These are phyloP conservation scores for Leavenworthia alabamica DNA, from an alignment of 345 rosid species.

Conservation along the genomic window DNA sequence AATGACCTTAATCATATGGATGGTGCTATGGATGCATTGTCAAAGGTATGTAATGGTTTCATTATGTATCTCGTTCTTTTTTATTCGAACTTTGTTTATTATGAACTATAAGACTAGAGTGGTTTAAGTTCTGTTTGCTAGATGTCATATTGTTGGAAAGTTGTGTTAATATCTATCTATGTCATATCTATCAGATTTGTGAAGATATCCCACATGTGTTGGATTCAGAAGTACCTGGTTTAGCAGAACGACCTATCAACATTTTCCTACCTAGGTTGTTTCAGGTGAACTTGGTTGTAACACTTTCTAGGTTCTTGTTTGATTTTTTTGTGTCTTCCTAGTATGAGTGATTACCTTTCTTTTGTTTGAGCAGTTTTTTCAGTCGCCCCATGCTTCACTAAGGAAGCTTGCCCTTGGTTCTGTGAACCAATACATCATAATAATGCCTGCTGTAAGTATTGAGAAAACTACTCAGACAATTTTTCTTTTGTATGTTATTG, in stretches of 20 bases:
- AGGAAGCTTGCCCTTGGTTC: constrained; percentile 84
- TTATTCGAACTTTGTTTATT: neutral
- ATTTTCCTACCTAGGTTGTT: constrained; percentile 69
- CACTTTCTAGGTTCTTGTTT: constrained; percentile 11
- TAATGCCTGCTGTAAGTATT: constrained; percentile 93
- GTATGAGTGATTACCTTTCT: constrained; percentile 4
- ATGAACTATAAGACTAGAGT: no score
- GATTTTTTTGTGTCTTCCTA: constrained; percentile 4
- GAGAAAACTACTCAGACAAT: no score
- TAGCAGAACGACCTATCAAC: constrained; percentile 80
- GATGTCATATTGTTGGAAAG: no score
- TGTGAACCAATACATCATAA: constrained; percentile 76
- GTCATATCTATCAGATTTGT: constrained; percentile 52
- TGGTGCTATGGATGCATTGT: constrained; percentile 97
- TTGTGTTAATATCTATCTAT: neutral
- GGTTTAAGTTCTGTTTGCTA: no score
- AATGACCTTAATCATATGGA: constrained; percentile 86
- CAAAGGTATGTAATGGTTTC: constrained; percentile 52
- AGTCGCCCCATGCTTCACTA: constrained; percentile 73
- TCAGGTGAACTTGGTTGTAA: constrained; percentile 44
- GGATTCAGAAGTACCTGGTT: constrained; percentile 83
- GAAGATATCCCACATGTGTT: constrained; percentile 89
- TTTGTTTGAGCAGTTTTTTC: constrained; percentile 75
- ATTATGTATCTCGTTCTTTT: neutral
- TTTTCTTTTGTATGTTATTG: neutral